Conservation (phyloP, 1,284 basidiomycete species). For the Filobasidium uniguttulatum region DNA sequence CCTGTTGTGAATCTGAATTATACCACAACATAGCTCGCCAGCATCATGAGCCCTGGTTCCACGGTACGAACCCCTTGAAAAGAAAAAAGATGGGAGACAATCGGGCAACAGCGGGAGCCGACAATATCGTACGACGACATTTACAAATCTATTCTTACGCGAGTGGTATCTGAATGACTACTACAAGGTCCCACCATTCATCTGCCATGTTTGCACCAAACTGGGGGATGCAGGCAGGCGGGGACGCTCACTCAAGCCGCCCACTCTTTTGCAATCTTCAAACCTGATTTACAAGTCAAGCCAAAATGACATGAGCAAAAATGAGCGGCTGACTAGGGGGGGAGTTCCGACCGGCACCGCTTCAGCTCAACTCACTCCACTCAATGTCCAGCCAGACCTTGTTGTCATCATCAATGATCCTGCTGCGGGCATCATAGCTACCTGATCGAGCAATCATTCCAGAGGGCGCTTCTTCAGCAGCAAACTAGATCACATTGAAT, state of each 20-base stretch:
- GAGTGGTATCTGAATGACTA: no score
- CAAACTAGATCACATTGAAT: slow-evolving; percentile 27
- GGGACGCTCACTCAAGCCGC: neutral
- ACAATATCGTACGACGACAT: no score
- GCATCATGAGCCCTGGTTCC: no score
- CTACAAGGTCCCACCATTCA: no score
- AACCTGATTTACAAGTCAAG: neutral
- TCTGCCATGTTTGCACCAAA: no score
- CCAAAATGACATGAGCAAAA: neutral
- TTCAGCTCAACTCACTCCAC: slow-evolving; percentile 22
- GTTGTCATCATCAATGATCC: slow-evolving; percentile 43
- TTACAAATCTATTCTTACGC: no score
- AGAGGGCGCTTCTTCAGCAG: slow-evolving; percentile 38
- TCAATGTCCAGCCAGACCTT: slow-evolving; percentile 37
- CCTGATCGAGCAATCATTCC: slow-evolving; percentile 46
- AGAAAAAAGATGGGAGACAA: no score
- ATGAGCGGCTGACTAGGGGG: neutral
- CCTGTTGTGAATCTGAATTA: no score
- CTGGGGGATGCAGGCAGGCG: no score
- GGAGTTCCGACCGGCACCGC: neutral
- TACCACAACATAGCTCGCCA: no score
- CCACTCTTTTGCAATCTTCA: slow-evolving; percentile 13
- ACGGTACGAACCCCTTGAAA: no score
- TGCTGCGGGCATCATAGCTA: slow-evolving; percentile 40
- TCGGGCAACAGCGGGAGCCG: no score